Conservation (phyloP, 1,284 basidiomycete species). For the Naganishia sp. region DNA sequence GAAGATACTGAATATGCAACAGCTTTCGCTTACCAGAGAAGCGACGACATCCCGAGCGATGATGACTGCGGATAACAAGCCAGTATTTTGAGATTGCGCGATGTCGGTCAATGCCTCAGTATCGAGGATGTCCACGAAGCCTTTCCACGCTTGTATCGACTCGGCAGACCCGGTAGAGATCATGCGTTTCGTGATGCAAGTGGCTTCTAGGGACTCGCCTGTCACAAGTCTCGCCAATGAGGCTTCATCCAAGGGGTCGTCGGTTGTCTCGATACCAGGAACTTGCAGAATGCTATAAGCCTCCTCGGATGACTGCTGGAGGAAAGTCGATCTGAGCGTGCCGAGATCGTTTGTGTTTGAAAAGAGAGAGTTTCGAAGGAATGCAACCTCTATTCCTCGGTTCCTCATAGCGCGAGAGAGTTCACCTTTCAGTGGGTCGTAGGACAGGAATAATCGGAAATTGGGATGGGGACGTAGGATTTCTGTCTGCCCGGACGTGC, state of each 20-base stretch:
- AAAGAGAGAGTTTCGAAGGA: slow-evolving; percentile 7
- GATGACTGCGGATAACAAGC: not conserved
- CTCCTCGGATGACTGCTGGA: slow-evolving; percentile 21
- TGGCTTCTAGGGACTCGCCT: not conserved
- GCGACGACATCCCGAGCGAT: not conserved
- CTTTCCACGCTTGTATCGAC: not conserved
- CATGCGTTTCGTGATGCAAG: not conserved
- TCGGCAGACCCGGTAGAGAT: not conserved
- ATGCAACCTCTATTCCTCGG: slow-evolving; percentile 82
- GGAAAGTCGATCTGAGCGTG: slow-evolving; percentile 8
- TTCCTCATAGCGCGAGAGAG: slow-evolving; percentile 98
- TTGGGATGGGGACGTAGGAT: slow-evolving; percentile 77
- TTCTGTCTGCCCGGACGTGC: slow-evolving; percentile 73
- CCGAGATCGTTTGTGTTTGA: not conserved
- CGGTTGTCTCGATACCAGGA: slow-evolving; percentile 1
- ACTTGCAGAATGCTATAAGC: slow-evolving; percentile 15
- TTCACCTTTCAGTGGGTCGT: slow-evolving; percentile 89
- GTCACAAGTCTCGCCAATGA: slow-evolving; percentile 14
- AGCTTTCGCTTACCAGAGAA: slow-evolving; percentile 3
- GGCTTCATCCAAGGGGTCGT: not conserved
- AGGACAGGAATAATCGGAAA: slow-evolving; percentile 92
- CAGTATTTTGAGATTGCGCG: not conserved
- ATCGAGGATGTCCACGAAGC: not conserved
- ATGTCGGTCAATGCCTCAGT: slow-evolving; percentile 1
- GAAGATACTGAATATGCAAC: not conserved